phyloP scores from a whole-genome alignment of 371 early-diverging fungal genomes.

The Chytridiales sp. region DNA sequence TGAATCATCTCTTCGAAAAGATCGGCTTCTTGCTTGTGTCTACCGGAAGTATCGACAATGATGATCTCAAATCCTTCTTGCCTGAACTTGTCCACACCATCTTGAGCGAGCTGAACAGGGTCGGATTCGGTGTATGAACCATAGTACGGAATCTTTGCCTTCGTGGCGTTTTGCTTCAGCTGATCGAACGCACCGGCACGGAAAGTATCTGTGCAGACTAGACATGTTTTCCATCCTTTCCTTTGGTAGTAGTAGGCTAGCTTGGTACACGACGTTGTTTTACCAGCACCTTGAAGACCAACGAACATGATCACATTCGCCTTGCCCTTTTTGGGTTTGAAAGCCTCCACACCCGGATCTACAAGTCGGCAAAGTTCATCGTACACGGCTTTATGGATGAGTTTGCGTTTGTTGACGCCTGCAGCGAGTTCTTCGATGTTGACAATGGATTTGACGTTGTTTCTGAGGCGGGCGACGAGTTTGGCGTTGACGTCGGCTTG shows the following conservation, averaged over 20 bases:
- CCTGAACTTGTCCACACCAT: constrained; percentile 96
- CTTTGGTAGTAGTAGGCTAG: constrained; percentile 95
- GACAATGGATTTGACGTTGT: constrained; percentile 82
- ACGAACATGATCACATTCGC: constrained; percentile 98
- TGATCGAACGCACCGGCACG: constrained; percentile 99
- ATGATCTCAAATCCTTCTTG: constrained; percentile 97
- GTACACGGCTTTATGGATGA: constrained; percentile 94
- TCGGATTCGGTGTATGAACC: constrained; percentile 95
- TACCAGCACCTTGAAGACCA: constrained; percentile 99
- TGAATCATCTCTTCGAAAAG: constrained; percentile 99
- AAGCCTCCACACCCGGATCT: constrained; percentile 91
- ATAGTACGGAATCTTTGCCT: constrained; percentile 97
- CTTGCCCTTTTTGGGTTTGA: constrained; percentile 79
- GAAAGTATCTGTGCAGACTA: constrained; percentile 99
- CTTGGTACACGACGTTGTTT: constrained; percentile 99
- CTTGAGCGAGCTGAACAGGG: constrained; percentile 91
- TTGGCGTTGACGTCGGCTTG: constrained; percentile 94
- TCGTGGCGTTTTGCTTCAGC: constrained; percentile 98
- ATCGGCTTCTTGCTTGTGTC: constrained; percentile 98
- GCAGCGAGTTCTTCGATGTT: constrained; percentile 79
- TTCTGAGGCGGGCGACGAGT: constrained; percentile 82
- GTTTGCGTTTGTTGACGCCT: constrained; percentile 78
- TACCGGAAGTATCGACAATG: constrained; percentile 98
- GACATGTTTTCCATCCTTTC: constrained; percentile 95
- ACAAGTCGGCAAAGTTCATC: constrained; percentile 93